These are phyloP conservation scores for Haplosporangium sp. DNA, from an alignment of 371 early-diverging fungal genomes.

Conservation along the genomic window DNA sequence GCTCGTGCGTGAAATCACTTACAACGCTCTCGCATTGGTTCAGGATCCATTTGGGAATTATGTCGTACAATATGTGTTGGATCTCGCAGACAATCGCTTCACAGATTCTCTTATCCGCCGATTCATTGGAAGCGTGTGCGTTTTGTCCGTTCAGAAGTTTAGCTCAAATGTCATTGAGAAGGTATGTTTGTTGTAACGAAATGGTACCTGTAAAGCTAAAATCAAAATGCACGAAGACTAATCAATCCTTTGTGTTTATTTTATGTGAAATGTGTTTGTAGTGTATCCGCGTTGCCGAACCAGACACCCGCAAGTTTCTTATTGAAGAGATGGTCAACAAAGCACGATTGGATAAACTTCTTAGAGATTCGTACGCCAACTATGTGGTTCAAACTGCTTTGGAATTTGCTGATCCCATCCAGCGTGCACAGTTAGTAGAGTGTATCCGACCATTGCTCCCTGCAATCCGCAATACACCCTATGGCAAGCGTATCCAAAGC, in stretches of 20 bases:
- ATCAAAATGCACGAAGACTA: too few relatives aligned
- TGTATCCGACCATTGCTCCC: constrained; percentile 82
- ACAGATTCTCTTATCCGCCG: constrained; percentile 79
- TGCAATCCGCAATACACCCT: constrained; percentile 86
- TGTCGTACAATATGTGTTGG: constrained; percentile 97
- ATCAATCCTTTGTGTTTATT: neutral
- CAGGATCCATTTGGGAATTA: constrained; percentile 98
- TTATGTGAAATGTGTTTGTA: neutral
- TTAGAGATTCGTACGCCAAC: constrained; percentile 91
- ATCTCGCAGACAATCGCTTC: constrained; percentile 75
- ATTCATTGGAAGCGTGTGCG: constrained; percentile 82
- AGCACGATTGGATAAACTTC: constrained; percentile 75
- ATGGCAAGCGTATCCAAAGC: constrained; percentile 89
- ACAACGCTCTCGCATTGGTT: constrained; percentile 83
- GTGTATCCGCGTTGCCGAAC: constrained; percentile 87
- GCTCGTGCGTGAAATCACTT: constrained; percentile 81
- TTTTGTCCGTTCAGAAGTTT: constrained; percentile 90
- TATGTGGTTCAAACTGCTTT: constrained; percentile 94
- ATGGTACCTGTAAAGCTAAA: too few relatives aligned
- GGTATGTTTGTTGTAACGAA: constrained; percentile 13
- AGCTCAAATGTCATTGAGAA: constrained; percentile 95
- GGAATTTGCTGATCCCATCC: constrained; percentile 85
- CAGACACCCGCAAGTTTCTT: constrained; percentile 73
- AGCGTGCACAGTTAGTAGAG: constrained; percentile 81
- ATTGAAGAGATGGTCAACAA: constrained; percentile 81